phyloP scores from a whole-genome alignment of 805 yeast genomes.

The Ogataea nonfermentans region DNA sequence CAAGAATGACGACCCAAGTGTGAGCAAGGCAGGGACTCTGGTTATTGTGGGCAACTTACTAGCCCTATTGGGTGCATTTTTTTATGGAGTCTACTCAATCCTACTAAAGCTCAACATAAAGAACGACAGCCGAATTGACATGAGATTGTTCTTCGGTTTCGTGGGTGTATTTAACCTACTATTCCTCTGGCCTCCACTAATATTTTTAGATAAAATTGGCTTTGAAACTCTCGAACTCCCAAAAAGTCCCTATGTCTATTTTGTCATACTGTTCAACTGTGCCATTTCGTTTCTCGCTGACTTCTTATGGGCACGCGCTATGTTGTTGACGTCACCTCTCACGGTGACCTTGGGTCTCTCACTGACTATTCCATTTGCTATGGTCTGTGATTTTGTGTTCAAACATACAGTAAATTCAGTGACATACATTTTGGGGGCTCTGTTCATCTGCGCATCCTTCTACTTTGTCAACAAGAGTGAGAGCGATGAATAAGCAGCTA shows the following conservation, averaged over 20 bases:
- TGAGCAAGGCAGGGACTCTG: conserved; percentile 22
- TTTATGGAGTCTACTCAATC: conserved; percentile 90
- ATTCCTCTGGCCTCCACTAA: conserved; percentile 77
- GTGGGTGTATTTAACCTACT: conserved; percentile 83
- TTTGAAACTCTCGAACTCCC: conserved; percentile 77
- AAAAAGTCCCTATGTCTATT: conserved; percentile 45
- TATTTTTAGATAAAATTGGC: conserved; percentile 60
- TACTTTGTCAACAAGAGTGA: conserved; percentile 80
- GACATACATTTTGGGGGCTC: conserved; percentile 76
- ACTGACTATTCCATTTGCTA: conserved; percentile 90
- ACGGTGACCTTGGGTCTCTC: conserved; percentile 95
- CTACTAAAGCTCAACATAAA: conserved; percentile 70
- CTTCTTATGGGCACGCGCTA: conserved; percentile 94
- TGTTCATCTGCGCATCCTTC: conserved; percentile 76
- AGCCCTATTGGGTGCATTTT: conserved; percentile 82
- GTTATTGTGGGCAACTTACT: conserved; percentile 67
- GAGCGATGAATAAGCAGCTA: conserved; percentile 46
- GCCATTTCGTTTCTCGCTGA: conserved; percentile 82
- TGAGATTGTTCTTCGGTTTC: conserved; percentile 89
- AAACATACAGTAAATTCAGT: conserved; percentile 60
- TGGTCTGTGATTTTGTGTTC: conserved; percentile 82
- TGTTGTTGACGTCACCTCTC: conserved; percentile 87
- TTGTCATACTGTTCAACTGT: conserved; percentile 62
- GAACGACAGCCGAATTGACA: conserved; percentile 73
- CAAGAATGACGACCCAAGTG: conserved; percentile 51